phyloP scores from a whole-genome alignment of 2,329 filamentous ascomycete species.

The Parastagonospora avenae region DNA sequence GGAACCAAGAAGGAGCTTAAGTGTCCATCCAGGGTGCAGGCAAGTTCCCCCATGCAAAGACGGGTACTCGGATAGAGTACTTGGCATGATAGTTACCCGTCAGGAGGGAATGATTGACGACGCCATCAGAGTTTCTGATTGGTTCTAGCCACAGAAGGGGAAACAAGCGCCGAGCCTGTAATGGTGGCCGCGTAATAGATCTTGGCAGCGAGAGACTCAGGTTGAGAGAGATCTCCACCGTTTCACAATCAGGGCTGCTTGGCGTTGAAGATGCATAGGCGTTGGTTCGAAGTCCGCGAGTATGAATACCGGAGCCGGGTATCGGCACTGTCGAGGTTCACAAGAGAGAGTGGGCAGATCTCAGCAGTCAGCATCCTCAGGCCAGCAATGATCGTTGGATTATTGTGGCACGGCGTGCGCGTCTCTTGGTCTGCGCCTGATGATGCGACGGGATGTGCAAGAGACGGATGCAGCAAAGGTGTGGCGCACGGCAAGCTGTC shows the following conservation, averaged over 20 bases:
- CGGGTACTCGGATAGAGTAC: conserved; percentile 36
- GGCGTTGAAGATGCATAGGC: conserved; percentile 18
- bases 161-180: conserved; percentile 26
- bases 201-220: conserved; percentile 23
- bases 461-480: conserved; percentile 4
- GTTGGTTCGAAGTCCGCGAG: conserved; percentile 3
- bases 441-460: conserved; percentile 4
- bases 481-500: conserved; percentile 9
- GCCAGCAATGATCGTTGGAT: not conserved
- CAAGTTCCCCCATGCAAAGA: conserved; percentile 40
- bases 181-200: conserved; percentile 36
- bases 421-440: not conserved
- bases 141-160: conserved; percentile 22
- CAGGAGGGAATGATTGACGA: conserved; percentile 25
- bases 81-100: conserved; percentile 34
- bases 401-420: conserved; percentile 1
- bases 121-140: conserved; percentile 20
- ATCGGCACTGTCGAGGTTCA: conserved; percentile 1
- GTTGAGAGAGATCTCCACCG: conserved; percentile 22
- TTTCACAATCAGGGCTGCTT: conserved; percentile 26
- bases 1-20: conserved; percentile 30
- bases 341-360: not conserved
- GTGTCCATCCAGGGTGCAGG: conserved; percentile 29
- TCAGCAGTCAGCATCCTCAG: not conserved
- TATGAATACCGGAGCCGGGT: not conserved